A percentile compares a stretch with the other conserved stretches of the same genome.
phyloP scores from a whole-genome alignment of 345 rosid genomes.

The Eutrema yunnanense region DNA sequence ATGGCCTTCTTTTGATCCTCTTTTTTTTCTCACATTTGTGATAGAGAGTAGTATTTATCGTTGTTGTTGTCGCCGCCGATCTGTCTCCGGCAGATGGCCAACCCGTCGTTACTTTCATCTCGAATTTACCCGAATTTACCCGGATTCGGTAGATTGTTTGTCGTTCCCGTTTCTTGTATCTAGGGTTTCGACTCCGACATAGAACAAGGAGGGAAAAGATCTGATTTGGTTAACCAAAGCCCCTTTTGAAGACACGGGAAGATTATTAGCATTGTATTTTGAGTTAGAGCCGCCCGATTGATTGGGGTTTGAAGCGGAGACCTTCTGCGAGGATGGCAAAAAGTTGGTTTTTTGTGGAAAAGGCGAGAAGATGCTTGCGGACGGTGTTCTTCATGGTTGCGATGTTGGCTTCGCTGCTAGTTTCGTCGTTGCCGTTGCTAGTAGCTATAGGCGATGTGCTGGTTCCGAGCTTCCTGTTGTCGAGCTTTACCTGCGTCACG shows the following conservation, averaged over 20 bases:
- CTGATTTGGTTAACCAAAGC: not conserved
- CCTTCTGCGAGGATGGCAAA: constrained; percentile 25
- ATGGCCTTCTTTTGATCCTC: not conserved
- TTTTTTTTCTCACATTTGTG: not conserved
- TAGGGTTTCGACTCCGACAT: constrained; percentile 36
- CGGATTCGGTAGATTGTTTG: not conserved
- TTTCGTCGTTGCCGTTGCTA: constrained; percentile 67
- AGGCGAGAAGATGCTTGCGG: constrained; percentile 51
- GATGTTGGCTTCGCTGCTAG: constrained; percentile 74
- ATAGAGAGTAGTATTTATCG: not conserved
- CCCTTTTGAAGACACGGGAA: not conserved
- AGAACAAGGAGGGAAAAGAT: not conserved
- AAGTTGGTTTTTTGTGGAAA: constrained; percentile 47
- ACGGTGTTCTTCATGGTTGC: constrained; percentile 83
- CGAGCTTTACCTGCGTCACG: constrained; percentile 66
- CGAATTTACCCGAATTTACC: not conserved
- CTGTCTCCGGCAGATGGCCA: constrained; percentile 7
- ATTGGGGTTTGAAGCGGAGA: not conserved
- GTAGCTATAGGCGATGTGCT: constrained; percentile 64
- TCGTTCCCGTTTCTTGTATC: not conserved
- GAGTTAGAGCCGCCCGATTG: not conserved
- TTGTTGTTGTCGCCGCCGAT: not conserved
- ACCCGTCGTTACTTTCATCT: not conserved
- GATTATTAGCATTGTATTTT: not conserved
- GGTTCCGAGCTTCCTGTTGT: constrained; percentile 48